phyloP scores from a whole-genome alignment of 164 flowering plant genomes.

The Kalanchoe fedtschenkoi region DNA sequence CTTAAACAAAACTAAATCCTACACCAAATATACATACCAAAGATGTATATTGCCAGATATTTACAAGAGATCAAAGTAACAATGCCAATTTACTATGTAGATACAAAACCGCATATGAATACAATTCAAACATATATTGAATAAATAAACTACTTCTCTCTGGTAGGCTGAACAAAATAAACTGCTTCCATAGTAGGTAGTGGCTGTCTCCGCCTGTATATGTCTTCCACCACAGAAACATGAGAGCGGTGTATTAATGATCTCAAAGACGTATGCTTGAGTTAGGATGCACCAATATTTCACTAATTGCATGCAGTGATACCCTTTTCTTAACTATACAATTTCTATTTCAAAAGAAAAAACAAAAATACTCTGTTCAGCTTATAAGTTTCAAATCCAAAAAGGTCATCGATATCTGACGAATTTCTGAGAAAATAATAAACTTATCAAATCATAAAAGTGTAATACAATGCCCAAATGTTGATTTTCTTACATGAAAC shows the following conservation, averaged over 20 bases:
- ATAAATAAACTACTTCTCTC: conserved; percentile 62
- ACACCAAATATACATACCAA: too few relatives aligned
- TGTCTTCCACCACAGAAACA: conserved; percentile 95
- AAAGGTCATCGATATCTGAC: too few relatives aligned
- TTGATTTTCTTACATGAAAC: conserved; percentile 78
- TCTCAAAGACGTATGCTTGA: background rate
- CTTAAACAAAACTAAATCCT: background rate
- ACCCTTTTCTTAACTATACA: too few relatives aligned
- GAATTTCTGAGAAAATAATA: background rate
- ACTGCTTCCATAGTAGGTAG: conserved; percentile 94
- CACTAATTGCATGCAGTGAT: too few relatives aligned
- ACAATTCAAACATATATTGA: background rate
- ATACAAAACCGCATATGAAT: background rate
- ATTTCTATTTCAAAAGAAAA: too few relatives aligned
- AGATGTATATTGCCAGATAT: background rate
- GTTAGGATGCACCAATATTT: too few relatives aligned
- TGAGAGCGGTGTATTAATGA: conserved; percentile 3
- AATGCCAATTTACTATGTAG: too few relatives aligned
- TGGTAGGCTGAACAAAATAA: conserved; percentile 88
- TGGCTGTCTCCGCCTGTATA: conserved; percentile 87
- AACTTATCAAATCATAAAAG: background rate
- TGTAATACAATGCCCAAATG: background rate
- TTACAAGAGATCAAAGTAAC: background rate
- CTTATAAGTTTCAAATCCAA: too few relatives aligned
- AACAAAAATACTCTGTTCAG: too few relatives aligned